A percentile compares a stretch with the other conserved stretches of the same genome.
Evolutionary conservation across 2,329 filamentous ascomycete genomes (phyloP).

Genomic region (Amauroascus niger): DNA sequence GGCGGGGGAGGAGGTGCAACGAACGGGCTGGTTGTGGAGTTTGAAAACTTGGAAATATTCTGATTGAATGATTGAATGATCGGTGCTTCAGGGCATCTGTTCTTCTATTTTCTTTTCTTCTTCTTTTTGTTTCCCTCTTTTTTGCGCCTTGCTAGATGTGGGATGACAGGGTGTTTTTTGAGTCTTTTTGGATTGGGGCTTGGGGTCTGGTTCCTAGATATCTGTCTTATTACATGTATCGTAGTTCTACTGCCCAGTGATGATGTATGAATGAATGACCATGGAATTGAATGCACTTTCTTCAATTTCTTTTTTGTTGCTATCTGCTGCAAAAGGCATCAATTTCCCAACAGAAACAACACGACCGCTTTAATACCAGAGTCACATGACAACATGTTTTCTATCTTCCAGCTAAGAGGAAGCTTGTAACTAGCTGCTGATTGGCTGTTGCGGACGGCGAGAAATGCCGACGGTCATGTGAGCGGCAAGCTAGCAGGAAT

Average conservation of each 20-base stretch:
- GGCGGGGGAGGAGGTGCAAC: conserved; percentile 18
- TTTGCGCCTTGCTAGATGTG: background rate
- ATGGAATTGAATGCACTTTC: too few species aligned
- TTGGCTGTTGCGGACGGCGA: background rate
- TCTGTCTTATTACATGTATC: conserved; percentile 1
- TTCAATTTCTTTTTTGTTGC: too few species aligned
- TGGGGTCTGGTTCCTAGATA: background rate
- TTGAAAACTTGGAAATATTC: conserved; percentile 44
- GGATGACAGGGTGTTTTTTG: background rate
- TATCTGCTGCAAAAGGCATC: too few species aligned
- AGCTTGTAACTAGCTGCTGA: too few species aligned
- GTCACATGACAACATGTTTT: too few species aligned
- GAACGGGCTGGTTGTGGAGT: conserved; percentile 41
- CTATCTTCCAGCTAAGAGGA: too few species aligned
- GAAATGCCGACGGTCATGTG: background rate
- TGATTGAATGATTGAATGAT: conserved; percentile 17
- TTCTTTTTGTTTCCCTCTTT: background rate
- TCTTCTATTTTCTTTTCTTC: background rate
- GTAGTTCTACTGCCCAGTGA: background rate
- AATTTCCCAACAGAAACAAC: too few species aligned
- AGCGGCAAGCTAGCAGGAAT: background rate
- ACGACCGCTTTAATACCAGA: too few species aligned
- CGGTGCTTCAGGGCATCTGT: background rate
- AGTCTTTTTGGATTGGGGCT: background rate
- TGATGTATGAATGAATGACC: conserved; percentile 6